A percentile compares a stretch with the other conserved stretches of the same genome.
phyloP scores from a whole-genome alignment of 345 rosid genomes.

The Citrus sp. region DNA sequence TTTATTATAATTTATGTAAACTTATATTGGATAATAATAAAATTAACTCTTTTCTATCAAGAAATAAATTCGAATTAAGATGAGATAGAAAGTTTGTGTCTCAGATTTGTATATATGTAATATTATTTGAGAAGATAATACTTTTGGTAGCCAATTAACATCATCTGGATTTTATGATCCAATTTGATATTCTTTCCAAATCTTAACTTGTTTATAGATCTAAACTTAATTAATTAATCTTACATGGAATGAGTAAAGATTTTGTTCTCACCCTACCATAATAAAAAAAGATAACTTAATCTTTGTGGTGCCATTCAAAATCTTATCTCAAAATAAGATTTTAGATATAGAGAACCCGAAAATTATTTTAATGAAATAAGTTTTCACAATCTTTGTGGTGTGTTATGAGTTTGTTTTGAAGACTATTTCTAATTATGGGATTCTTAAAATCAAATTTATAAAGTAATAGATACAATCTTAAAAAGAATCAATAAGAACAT shows the following conservation, averaged over 20 bases:
- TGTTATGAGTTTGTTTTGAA: no score
- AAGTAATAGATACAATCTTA: background rate
- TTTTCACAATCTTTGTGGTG: background rate
- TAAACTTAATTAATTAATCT: background rate
- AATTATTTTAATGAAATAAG: background rate
- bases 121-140: no score
- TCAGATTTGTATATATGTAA: no score
- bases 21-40: background rate
- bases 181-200: no score
- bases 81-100: background rate
- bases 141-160: no score
- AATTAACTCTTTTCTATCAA: background rate
- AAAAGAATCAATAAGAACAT: background rate
- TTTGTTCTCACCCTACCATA: background rate
- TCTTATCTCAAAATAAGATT: background rate
- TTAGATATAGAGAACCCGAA: background rate
- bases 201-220: no score
- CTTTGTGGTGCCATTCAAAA: background rate
- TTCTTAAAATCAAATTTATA: background rate
- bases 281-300: background rate
- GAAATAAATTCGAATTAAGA: background rate
- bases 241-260: background rate
- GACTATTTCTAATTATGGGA: no score
- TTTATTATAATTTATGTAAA: background rate
- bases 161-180: no score